A percentile compares a stretch with the other conserved stretches of the same genome.
Evolutionary conservation across 2,329 filamentous ascomycete genomes (phyloP).

Genomic region (Alternaria panax): DNA sequence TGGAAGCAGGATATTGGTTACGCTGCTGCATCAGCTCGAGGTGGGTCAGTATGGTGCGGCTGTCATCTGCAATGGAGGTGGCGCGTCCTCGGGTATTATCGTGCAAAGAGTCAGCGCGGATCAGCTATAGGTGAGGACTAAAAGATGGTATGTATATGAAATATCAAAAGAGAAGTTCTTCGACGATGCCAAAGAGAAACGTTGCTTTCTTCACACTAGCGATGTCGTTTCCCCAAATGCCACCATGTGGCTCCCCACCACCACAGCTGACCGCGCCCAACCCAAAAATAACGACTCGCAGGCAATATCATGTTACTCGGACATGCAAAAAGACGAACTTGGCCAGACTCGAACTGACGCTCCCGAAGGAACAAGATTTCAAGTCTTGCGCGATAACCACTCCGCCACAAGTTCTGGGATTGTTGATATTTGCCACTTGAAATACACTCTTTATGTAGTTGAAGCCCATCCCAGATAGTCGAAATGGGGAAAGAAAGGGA

Average conservation of each 20-base stretch:
- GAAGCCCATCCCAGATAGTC: not conserved
- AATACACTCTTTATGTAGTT: not conserved
- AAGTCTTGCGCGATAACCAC: conserved; percentile 51
- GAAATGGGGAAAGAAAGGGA: too few species aligned
- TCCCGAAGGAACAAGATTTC: conserved; percentile 50
- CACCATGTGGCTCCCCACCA: too few species aligned
- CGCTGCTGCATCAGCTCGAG: conserved; percentile 88
- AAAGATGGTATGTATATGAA: not conserved
- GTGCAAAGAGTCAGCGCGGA: conserved; percentile 72
- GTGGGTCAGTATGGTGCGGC: conserved; percentile 93
- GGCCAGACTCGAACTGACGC: conserved; percentile 47
- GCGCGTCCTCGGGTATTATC: conserved; percentile 88
- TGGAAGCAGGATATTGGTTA: conserved; percentile 88
- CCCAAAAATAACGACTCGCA: not conserved
- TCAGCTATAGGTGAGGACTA: conserved; percentile 24
- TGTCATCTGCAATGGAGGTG: conserved; percentile 96
- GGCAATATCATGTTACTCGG: not conserved
- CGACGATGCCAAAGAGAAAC: not conserved
- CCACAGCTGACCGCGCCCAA: not conserved
- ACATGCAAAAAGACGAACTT: conserved; percentile 33
- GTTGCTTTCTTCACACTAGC: too few species aligned
- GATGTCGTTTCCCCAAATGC: too few species aligned
- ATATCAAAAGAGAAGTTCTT: not conserved
- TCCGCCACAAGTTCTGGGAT: conserved; percentile 41
- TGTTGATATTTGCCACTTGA: not conserved